phyloP scores from a whole-genome alignment of 148 eudicot species.

The Spergularia marina region DNA sequence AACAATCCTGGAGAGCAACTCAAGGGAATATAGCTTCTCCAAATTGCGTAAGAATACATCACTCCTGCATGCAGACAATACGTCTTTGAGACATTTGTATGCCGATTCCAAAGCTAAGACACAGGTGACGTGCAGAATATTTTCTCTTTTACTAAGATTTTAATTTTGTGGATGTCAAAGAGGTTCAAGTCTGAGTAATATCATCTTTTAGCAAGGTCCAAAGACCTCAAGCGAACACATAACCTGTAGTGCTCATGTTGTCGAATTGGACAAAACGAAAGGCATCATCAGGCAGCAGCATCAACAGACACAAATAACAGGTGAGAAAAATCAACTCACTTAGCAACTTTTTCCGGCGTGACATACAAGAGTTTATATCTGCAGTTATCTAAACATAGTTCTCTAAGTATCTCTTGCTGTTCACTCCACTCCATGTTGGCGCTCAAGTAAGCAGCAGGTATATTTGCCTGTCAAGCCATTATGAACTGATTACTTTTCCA shows the following conservation, averaged over 20 bases:
- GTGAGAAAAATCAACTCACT: conserved; percentile 42
- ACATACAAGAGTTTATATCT: conserved; percentile 86
- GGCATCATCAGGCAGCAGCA: background rate
- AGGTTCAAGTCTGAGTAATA: background rate
- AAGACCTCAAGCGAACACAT: background rate
- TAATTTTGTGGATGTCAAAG: conserved; percentile 2
- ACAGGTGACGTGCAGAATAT: background rate
- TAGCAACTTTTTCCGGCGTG: conserved; percentile 96
- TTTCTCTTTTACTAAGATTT: background rate
- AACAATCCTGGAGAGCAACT: conserved; percentile 77
- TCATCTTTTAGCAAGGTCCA: conserved; percentile 7
- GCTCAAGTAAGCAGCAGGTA: conserved; percentile 90
- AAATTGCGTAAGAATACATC: conserved; percentile 74
- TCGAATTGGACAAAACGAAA: background rate
- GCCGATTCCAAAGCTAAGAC: background rate
- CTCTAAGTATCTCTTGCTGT: conserved; percentile 91
- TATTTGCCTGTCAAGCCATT: conserved; percentile 61
- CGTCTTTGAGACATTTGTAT: conserved; percentile 16
- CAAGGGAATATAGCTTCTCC: conserved; percentile 72
- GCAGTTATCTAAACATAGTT: conserved; percentile 57
- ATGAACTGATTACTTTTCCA: conserved; percentile 9
- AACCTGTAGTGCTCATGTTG: background rate
- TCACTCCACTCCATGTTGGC: conserved; percentile 96
- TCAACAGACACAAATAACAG: conserved; percentile 11
- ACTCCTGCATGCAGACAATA: conserved; percentile 58